Percentiles rank a stretch among this genome's conserved stretches.
These are phyloP conservation scores for Rhynchospora tenuis DNA, from an alignment of 176 grass and related monocot genomes.

Conservation along the genomic window DNA sequence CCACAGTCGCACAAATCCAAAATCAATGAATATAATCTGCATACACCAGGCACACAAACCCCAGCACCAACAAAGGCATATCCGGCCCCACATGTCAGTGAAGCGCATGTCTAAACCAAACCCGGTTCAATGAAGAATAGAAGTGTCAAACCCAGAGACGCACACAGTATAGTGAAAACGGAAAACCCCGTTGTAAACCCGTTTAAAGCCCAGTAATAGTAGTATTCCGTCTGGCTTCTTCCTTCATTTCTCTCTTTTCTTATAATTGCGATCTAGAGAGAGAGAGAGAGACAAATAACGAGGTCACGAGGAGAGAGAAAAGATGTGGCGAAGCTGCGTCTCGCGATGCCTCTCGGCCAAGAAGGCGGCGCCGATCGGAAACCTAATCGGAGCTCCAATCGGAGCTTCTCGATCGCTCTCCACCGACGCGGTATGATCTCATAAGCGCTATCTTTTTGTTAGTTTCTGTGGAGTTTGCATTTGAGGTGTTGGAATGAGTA, in stretches of 20 bases:
- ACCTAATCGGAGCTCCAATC: constrained; percentile 54
- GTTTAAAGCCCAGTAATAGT: constrained; percentile 7
- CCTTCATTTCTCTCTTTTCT: not conserved
- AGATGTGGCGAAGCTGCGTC: constrained; percentile 88
- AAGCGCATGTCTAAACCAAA: not conserved
- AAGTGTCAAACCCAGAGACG: not conserved
- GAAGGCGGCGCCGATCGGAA: constrained; percentile 44
- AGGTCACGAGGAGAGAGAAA: not conserved
- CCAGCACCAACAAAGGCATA: not conserved
- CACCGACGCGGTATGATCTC: constrained; percentile 1
- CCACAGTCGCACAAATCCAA: constrained; percentile 8
- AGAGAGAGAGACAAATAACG: not conserved
- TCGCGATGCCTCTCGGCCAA: constrained; percentile 47
- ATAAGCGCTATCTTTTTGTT: not conserved
- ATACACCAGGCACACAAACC: not conserved
- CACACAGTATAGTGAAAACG: not conserved
- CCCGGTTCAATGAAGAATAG: constrained; percentile 10
- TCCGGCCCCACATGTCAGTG: not conserved
- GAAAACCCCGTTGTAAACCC: not conserved
- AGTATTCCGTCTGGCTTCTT: not conserved
- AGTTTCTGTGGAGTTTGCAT: not conserved
- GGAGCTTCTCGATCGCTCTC: constrained; percentile 40
- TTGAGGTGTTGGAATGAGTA: not conserved
- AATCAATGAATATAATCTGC: not conserved
- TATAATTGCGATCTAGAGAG: constrained; percentile 8